Percentiles rank a stretch among this genome's conserved stretches.
Conservation (phyloP, 495 filamentous ascomycete species). For the Aspergillus bridgeri region DNA sequence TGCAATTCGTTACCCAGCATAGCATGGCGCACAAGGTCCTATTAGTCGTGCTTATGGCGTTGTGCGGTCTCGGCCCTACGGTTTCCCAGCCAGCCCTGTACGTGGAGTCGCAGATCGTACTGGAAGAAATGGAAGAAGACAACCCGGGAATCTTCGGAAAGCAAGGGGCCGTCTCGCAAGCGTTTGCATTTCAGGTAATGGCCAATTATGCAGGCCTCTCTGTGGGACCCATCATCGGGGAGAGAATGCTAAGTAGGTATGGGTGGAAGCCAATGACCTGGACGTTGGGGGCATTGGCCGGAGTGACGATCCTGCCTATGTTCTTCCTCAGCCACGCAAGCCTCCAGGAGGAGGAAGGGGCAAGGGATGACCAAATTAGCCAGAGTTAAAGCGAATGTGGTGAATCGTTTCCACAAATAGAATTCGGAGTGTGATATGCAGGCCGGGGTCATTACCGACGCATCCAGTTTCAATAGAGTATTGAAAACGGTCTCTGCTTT, state of each 20-base stretch:
- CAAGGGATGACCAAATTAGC: not conserved
- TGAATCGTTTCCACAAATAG: not conserved
- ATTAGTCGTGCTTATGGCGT: slow-evolving; percentile 27
- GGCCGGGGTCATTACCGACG: too few species aligned
- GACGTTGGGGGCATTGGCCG: slow-evolving; percentile 19
- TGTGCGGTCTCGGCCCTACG: slow-evolving; percentile 24
- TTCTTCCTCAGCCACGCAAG: slow-evolving; percentile 13
- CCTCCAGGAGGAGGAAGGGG: not conserved
- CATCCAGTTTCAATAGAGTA: not conserved
- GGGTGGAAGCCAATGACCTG: slow-evolving; percentile 21
- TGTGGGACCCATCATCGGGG: slow-evolving; percentile 18
- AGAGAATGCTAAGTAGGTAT: slow-evolving; percentile 13
- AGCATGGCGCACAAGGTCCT: slow-evolving; percentile 26
- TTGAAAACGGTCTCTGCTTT: not conserved
- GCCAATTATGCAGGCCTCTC: slow-evolving; percentile 26
- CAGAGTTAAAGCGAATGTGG: not conserved
- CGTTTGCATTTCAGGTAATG: slow-evolving; percentile 52
- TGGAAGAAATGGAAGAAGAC: slow-evolving; percentile 52
- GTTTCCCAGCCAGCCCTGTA: slow-evolving; percentile 25
- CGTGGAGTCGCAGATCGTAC: slow-evolving; percentile 62
- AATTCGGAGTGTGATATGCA: not conserved
- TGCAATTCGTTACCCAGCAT: slow-evolving; percentile 41
- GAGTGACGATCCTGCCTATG: slow-evolving; percentile 21
- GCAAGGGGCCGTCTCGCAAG: slow-evolving; percentile 54
- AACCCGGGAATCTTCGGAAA: slow-evolving; percentile 47